A percentile compares a stretch with the other conserved stretches of the same genome.
phyloP scores from a whole-genome alignment of 768 basidiomycete species.

The Heimioporus sp. region DNA sequence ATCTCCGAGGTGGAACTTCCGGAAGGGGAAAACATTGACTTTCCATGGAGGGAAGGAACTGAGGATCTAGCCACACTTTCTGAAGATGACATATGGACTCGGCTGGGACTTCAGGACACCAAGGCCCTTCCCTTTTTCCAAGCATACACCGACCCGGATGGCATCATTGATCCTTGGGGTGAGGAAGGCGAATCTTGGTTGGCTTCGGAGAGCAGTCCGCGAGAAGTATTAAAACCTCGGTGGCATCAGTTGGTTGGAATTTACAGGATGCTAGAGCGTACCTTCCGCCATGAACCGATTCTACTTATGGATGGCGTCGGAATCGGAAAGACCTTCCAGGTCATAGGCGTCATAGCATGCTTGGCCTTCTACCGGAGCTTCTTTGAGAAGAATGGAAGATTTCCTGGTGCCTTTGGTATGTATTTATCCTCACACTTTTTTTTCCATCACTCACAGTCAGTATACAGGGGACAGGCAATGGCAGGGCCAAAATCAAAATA shows the following conservation, averaged over 20 bases:
- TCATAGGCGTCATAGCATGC: conserved; percentile 12
- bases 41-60: background rate
- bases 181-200: conserved; percentile 13
- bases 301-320: conserved; percentile 26
- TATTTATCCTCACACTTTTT: too few relatives aligned
- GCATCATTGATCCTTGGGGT: conserved; percentile 1
- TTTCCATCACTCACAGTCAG: background rate
- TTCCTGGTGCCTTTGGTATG: conserved; percentile 2
- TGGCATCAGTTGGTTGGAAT: conserved; percentile 26
- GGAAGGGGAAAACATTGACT: background rate
- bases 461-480: background rate
- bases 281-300: background rate
- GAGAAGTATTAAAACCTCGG: background rate
- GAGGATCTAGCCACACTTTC: background rate
- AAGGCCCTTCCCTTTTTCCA: conserved; percentile 1
- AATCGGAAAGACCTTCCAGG: conserved; percentile 23
- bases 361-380: conserved; percentile 2
- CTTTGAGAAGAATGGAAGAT: background rate
- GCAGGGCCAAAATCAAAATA: background rate
- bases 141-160: background rate
- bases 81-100: background rate
- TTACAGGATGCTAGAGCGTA: conserved; percentile 11
- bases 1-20: background rate
- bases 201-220: background rate
- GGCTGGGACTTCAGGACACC: background rate